These are phyloP conservation scores for Dentipellis sp. DNA, from an alignment of 768 basidiomycete genomes.

Conservation along the genomic window DNA sequence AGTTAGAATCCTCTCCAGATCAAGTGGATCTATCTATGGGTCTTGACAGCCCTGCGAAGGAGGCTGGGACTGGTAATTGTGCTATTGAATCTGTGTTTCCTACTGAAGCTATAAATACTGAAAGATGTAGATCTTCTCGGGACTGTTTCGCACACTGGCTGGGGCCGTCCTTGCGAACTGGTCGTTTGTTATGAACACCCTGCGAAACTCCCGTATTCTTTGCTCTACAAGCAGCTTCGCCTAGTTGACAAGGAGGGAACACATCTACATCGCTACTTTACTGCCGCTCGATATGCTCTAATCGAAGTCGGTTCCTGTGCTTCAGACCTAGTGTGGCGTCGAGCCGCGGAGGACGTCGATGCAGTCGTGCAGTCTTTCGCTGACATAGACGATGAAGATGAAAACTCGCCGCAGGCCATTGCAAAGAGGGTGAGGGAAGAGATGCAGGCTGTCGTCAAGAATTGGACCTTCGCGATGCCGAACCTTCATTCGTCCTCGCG, in stretches of 20 bases:
- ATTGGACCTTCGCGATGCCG: slow-evolving; percentile 58
- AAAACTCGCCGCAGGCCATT: slow-evolving; percentile 11
- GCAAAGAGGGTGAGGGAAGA: slow-evolving; percentile 3
- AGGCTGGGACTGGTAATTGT: too few species aligned
- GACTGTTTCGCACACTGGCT: too few species aligned
- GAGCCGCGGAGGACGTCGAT: slow-evolving; percentile 34
- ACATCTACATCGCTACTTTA: slow-evolving; percentile 34
- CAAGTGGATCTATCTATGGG: not conserved
- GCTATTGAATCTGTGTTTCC: too few species aligned
- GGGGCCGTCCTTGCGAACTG: slow-evolving; percentile 31
- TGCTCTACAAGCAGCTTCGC: slow-evolving; percentile 38
- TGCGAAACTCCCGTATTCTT: slow-evolving; percentile 25
- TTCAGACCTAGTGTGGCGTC: slow-evolving; percentile 62
- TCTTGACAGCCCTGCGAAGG: not conserved
- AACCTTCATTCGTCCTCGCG: slow-evolving; percentile 46
- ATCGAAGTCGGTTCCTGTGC: slow-evolving; percentile 59
- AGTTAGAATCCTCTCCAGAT: not conserved
- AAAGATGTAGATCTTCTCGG: too few species aligned
- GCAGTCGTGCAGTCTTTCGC: slow-evolving; percentile 10
- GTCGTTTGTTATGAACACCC: slow-evolving; percentile 45
- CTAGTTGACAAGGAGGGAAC: slow-evolving; percentile 31
- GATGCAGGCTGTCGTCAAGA: slow-evolving; percentile 35
- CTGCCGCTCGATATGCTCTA: slow-evolving; percentile 35
- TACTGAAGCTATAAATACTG: too few species aligned
- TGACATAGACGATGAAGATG: slow-evolving; percentile 29